phyloP scores from a whole-genome alignment of 495 filamentous ascomycete genomes.

The Thermothielavioides terrestris region DNA sequence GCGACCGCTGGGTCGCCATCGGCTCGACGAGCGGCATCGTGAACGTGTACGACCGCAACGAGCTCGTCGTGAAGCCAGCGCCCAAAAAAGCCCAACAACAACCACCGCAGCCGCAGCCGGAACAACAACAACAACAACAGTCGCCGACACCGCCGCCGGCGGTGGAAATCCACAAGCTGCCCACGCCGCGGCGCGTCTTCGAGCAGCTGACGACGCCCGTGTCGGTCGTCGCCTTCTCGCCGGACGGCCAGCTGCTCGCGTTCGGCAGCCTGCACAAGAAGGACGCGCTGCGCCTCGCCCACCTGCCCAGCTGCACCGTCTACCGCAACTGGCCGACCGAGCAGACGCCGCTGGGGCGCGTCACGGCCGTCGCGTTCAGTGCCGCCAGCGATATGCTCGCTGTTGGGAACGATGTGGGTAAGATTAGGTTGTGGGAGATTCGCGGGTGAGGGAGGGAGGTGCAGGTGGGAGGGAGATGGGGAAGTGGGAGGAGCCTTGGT shows the following conservation, averaged over 20 bases:
- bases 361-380: constrained; percentile 73
- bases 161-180: constrained; percentile 50
- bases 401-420: constrained; percentile 79
- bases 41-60: constrained; percentile 81
- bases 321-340: constrained; percentile 95
- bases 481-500: too few relatives aligned
- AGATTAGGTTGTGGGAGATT: constrained; percentile 83
- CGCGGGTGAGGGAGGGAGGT: constrained; percentile 20
- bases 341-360: constrained; percentile 77
- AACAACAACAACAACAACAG: constrained; percentile 4
- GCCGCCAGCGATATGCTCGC: constrained; percentile 61
- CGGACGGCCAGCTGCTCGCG: constrained; percentile 79
- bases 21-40: constrained; percentile 78
- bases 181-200: constrained; percentile 59
- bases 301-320: constrained; percentile 84
- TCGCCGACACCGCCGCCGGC: constrained; percentile 28
- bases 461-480: too few relatives aligned
- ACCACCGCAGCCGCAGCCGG: constrained; percentile 26
- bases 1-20: constrained; percentile 78
- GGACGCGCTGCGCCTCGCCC: constrained; percentile 79
- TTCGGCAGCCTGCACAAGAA: constrained; percentile 79
- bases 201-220: constrained; percentile 83
- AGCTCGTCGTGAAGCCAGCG: constrained; percentile 40
- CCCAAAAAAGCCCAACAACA: constrained; percentile 4
- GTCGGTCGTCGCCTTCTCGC: constrained; percentile 66